phyloP scores from a whole-genome alignment of 257 asterid species.

The Solanum chiquidenum region DNA sequence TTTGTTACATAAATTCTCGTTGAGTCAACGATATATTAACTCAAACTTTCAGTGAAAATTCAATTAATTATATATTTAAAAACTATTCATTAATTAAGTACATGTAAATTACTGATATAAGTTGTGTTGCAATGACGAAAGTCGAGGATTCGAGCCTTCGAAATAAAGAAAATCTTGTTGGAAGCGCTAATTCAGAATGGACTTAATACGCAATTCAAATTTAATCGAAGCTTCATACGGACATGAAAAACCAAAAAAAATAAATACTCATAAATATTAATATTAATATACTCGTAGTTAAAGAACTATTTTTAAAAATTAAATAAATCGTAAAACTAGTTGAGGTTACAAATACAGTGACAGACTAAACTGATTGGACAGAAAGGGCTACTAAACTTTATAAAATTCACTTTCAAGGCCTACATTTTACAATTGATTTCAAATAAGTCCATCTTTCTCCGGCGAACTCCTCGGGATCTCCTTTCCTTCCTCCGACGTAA shows the following conservation, averaged over 20 bases:
- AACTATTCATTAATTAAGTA: too few species aligned
- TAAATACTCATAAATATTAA: too few species aligned
- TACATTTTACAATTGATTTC: not conserved
- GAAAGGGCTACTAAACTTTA: not conserved
- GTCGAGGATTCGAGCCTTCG: too few species aligned
- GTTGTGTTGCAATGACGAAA: too few species aligned
- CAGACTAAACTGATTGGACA: not conserved
- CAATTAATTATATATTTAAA: not conserved
- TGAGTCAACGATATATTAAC: not conserved
- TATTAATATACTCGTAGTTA: not conserved
- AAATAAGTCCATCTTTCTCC: not conserved
- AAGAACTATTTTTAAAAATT: not conserved
- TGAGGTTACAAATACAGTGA: not conserved
- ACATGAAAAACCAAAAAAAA: too few species aligned
- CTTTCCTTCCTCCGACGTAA: not conserved
- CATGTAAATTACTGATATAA: not conserved
- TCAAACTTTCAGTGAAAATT: not conserved
- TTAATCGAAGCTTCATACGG: too few species aligned
- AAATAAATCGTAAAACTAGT: not conserved
- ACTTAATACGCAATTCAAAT: rapidly evolving
- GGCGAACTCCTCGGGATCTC: not conserved
- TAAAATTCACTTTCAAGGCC: not conserved
- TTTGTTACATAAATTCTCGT: not conserved
- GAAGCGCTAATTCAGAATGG: not conserved
- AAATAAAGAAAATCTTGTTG: too few species aligned